These are phyloP conservation scores for Magnaporthales sp. DNA, from an alignment of 2,329 filamentous ascomycete genomes.

Conservation along the genomic window DNA sequence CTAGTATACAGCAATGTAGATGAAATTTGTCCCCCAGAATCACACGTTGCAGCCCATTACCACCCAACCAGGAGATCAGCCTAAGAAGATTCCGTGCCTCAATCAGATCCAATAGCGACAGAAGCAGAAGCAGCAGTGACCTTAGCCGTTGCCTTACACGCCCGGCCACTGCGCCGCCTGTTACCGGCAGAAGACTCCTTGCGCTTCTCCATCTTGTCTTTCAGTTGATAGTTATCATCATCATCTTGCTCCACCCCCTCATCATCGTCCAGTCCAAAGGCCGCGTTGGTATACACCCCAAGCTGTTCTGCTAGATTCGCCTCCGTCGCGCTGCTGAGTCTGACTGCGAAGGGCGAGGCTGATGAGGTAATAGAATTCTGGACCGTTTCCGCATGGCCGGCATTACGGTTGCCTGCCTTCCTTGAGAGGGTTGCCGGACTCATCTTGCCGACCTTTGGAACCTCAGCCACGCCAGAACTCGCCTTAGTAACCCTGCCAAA, in stretches of 20 bases:
- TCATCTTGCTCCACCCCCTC: neutral
- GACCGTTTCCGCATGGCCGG: neutral
- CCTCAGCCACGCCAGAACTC: neutral
- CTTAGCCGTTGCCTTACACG: conserved; percentile 2
- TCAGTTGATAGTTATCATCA: neutral
- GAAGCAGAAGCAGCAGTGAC: neutral
- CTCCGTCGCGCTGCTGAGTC: neutral
- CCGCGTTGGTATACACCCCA: neutral
- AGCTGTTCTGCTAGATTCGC: neutral
- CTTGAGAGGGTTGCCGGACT: neutral
- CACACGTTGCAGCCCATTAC: neutral
- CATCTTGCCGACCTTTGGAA: neutral
- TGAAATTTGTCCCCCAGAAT: neutral
- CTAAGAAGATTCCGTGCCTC: neutral
- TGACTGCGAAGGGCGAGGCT: neutral
- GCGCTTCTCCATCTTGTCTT: neutral
- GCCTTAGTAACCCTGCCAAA: neutral
- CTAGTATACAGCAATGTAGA: neutral
- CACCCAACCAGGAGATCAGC: neutral
- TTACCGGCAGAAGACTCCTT: neutral
- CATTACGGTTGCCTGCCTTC: neutral
- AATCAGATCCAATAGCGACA: neutral
- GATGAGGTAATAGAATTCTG: neutral
- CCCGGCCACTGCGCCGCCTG: conserved; percentile 6
- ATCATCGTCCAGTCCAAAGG: neutral